Evolutionary conservation across 164 flowering plant species (phyloP).

Genomic region (Taxillus chinensis): DNA sequence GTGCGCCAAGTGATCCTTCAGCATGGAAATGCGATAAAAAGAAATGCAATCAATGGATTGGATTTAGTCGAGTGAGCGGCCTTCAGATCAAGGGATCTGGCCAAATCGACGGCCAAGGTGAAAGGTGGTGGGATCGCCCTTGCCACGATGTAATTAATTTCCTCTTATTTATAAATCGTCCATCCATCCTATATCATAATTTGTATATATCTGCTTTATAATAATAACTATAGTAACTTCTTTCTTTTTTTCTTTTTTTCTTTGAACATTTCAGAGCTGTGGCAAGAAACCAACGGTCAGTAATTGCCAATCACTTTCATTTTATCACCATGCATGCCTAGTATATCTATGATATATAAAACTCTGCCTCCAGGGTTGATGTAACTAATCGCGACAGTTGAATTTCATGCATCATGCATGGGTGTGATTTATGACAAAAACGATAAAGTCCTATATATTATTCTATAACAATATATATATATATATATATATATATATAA

Average conservation of each 20-base stretch:
- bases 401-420: no score
- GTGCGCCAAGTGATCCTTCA: conserved; percentile 10
- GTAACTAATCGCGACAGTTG: no score
- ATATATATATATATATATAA: no score
- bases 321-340: no score
- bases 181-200: no score
- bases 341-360: no score
- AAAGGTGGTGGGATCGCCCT: conserved; percentile 20
- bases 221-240: neutral
- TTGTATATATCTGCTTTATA: no score
- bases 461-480: no score
- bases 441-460: no score
- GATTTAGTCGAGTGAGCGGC: neutral
- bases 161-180: no score
- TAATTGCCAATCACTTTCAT: neutral
- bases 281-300: neutral
- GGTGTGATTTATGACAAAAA: no score
- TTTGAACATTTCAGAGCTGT: neutral
- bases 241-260: neutral
- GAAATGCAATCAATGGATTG: conserved; percentile 7
- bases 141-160: conserved; percentile 4
- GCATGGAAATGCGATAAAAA: conserved; percentile 5
- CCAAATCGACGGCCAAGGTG: conserved; percentile 13
- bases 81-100: conserved; percentile 12
- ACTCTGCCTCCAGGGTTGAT: no score